Conservation (phyloP, 495 filamentous ascomycete species). For the Letharia lupina region DNA sequence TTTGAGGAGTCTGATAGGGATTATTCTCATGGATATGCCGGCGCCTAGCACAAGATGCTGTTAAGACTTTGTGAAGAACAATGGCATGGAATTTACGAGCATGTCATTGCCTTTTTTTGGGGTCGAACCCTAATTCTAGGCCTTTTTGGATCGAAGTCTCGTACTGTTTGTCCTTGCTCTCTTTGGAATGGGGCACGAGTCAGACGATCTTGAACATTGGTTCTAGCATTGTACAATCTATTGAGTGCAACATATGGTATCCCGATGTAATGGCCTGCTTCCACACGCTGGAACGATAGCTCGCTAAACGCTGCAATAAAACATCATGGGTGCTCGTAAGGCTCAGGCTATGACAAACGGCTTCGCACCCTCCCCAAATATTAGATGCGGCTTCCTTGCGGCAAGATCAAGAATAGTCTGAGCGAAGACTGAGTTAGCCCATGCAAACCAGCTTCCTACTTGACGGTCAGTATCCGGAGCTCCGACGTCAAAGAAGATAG, state of each 20-base stretch:
- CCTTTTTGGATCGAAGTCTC: neutral
- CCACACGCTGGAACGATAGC: constrained; percentile 3
- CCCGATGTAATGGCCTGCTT: neutral
- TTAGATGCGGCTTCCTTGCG: constrained; percentile 72
- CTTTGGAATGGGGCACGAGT: neutral
- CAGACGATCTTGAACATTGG: neutral
- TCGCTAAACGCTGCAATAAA: constrained; percentile 11
- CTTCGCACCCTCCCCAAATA: constrained; percentile 56
- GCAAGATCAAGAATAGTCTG: constrained; percentile 89
- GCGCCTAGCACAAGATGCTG: neutral
- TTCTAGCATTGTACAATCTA: neutral
- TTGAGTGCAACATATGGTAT: neutral
- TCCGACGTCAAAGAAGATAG: neutral
- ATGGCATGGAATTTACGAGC: neutral
- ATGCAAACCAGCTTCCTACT: constrained; percentile 88
- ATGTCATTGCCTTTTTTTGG: too few species aligned
- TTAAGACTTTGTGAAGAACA: neutral
- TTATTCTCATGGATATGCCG: constrained; percentile 10
- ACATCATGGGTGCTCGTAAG: neutral
- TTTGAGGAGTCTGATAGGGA: constrained; percentile 40
- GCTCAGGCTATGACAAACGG: constrained; percentile 21
- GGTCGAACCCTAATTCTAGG: neutral
- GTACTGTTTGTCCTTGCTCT: too few species aligned
- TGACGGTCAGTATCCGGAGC: constrained; percentile 26
- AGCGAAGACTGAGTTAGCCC: constrained; percentile 95